A percentile compares a stretch with the other conserved stretches of the same genome.
Evolutionary conservation across 331 rosid species (phyloP).

Genomic region (Prunus yedoensis): DNA sequence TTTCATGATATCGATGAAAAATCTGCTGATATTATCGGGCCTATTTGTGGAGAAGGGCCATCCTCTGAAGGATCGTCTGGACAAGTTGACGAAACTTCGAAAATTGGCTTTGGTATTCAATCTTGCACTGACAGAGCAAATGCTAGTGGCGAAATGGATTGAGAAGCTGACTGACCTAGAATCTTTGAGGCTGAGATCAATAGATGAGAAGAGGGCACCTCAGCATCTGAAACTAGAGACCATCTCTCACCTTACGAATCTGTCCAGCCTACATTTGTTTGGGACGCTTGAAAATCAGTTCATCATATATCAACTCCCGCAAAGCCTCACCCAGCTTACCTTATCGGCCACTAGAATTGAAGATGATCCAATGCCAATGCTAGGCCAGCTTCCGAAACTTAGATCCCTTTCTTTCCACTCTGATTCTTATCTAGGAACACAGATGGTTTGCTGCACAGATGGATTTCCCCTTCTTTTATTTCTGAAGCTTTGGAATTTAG

Average conservation of each 20-base stretch:
- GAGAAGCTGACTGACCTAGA: not conserved
- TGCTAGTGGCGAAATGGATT: not conserved
- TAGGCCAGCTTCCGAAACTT: not conserved
- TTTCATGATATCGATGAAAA: not conserved
- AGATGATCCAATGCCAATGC: not conserved
- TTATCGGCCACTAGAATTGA: constrained; percentile 1
- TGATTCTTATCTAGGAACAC: not conserved
- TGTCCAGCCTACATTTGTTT: constrained; percentile 12
- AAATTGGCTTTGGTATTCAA: constrained; percentile 16
- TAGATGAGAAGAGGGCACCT: not conserved
- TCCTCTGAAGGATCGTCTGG: not conserved
- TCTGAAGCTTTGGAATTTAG: constrained; percentile 19
- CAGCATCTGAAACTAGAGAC: not conserved
- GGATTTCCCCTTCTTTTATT: constrained; percentile 11
- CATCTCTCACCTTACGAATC: not conserved
- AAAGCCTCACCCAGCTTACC: constrained; percentile 11
- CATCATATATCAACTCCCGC: not conserved
- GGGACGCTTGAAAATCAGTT: not conserved
- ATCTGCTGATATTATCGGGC: constrained; percentile 12
- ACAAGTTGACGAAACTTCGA: constrained; percentile 13
- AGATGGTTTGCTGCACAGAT: not conserved
- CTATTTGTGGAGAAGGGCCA: not conserved
- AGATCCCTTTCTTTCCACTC: constrained; percentile 8
- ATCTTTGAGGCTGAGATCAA: constrained; percentile 13
- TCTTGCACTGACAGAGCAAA: not conserved